Evolutionary conservation across 306 rosid species (phyloP), one percentile per base, ranked within the genome.

Genomic region (Quercus rubra): DNA sequence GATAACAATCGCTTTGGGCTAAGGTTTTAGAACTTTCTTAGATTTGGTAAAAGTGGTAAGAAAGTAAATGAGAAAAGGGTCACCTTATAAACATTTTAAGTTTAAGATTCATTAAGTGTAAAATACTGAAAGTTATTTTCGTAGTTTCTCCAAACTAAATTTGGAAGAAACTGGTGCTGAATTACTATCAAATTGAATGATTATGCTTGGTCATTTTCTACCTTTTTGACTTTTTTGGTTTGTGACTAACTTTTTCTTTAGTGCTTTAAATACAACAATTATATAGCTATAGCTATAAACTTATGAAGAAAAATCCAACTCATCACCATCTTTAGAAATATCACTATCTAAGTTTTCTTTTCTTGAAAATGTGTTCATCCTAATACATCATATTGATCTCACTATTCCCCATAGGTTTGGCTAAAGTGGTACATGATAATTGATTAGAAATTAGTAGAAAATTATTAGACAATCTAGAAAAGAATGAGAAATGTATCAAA

Each of bases 171-270:
- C 20, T 52, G 43, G 80, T 17, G 59, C 55, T 1, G 14, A 55
- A 77, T 56, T 33, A 68, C 73, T 55, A 28, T 55, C n/a, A 11
- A 68, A 68, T 55, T 52, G 71, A 55, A 68, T 18, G 31, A 4
- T 63, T 12, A 5, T 49, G 28, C 14, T 5, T 52, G 5, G 66
- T 33, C 55, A 55, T 52, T 66, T 67, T 77, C 56, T 15, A 2
- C 27, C 51, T 68, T 77, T 77, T 68, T 77, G 56, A 35, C 80
- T 77, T 52, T 54, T 31, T 57, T 41, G 46, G 46, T 3, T 33
- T 4, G 4, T 9, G 49, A 77, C 6, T 4, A 30, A 67, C 17
- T 49, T 43, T 9, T 67, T 28, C 15, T 33, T 49, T 14, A 56
- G 19, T n/a, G 3, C 35, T 14, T 76, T 76, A 76, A 75, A 75